Conservation (phyloP, 495 filamentous ascomycete genomes). For the Penicillium salamii region DNA sequence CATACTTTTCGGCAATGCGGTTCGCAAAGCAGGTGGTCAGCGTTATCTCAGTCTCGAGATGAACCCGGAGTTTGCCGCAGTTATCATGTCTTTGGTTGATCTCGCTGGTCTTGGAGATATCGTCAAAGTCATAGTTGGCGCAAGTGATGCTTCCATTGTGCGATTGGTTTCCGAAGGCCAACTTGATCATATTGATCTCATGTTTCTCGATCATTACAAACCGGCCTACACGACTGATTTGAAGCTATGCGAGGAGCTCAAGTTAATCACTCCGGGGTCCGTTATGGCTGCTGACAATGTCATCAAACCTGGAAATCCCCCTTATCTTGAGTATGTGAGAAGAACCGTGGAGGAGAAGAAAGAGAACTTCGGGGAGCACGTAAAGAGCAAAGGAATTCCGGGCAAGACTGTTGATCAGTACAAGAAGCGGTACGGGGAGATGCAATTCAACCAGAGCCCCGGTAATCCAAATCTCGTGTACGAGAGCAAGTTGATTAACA, state of each 20-base stretch:
- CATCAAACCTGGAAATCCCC: slow-evolving; percentile 62
- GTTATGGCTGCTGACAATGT: slow-evolving; percentile 66
- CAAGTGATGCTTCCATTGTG: slow-evolving; percentile 18
- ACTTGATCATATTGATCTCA: slow-evolving; percentile 55
- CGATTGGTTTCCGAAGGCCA: slow-evolving; percentile 27
- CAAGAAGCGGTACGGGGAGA: neutral
- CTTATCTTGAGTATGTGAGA: slow-evolving; percentile 46
- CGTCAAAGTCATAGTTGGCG: slow-evolving; percentile 34
- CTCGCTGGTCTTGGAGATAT: slow-evolving; percentile 60
- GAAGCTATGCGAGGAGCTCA: slow-evolving; percentile 62
- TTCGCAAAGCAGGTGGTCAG: slow-evolving; percentile 51
- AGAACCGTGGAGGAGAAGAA: too few relatives aligned
- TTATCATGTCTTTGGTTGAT: slow-evolving; percentile 55
- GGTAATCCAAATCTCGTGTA: neutral
- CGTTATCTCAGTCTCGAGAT: slow-evolving; percentile 59
- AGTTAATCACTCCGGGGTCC: slow-evolving; percentile 49
- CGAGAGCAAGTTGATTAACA: neutral
- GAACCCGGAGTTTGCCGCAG: slow-evolving; percentile 60
- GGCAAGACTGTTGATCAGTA: too few relatives aligned
- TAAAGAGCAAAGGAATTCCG: too few relatives aligned
- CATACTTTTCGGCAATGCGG: slow-evolving; percentile 58
- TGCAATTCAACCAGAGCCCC: neutral
- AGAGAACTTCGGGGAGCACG: too few relatives aligned
- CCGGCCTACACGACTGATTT: slow-evolving; percentile 60
- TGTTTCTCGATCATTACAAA: slow-evolving; percentile 64